These are phyloP conservation scores for Whalleya microplaca DNA, from an alignment of 2,329 filamentous ascomycete genomes.

Conservation along the genomic window DNA sequence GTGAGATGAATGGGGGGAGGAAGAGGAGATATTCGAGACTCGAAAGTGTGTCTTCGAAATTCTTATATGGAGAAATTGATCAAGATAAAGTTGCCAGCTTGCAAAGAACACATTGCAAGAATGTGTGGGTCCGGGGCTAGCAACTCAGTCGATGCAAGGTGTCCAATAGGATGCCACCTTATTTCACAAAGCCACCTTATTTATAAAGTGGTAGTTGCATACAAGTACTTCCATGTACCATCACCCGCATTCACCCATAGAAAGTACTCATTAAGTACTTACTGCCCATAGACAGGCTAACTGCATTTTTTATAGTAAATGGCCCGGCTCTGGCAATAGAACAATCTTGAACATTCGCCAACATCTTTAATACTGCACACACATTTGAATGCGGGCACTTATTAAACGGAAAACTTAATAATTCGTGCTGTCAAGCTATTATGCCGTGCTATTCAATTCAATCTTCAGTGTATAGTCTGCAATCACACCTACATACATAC, in stretches of 20 bases:
- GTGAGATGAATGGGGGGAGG: conserved; percentile 24
- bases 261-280: not conserved
- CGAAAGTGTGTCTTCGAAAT: conserved; percentile 23
- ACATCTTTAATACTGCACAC: too few relatives aligned
- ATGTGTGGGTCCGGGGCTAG: conserved; percentile 30
- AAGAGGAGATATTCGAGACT: conserved; percentile 12
- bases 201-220: too few relatives aligned
- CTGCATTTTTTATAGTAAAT: too few relatives aligned
- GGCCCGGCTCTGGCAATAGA: not conserved
- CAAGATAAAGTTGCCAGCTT: conserved; percentile 38
- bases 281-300: too few relatives aligned
- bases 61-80: conserved; percentile 35
- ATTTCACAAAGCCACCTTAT: too few relatives aligned
- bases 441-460: too few relatives aligned
- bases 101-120: conserved; percentile 40
- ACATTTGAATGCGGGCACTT: not conserved
- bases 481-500: too few relatives aligned
- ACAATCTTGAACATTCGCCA: not conserved
- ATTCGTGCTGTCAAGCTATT: not conserved
- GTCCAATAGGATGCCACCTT: not conserved
- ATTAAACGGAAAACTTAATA: not conserved
- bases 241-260: not conserved
- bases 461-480: too few relatives aligned
- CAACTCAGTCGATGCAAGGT: not conserved
- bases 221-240: not conserved